Base-by-base conservation (phyloP, 2,329 filamentous ascomycete genomes). In the Amauroascus verrucosus region DNA sequence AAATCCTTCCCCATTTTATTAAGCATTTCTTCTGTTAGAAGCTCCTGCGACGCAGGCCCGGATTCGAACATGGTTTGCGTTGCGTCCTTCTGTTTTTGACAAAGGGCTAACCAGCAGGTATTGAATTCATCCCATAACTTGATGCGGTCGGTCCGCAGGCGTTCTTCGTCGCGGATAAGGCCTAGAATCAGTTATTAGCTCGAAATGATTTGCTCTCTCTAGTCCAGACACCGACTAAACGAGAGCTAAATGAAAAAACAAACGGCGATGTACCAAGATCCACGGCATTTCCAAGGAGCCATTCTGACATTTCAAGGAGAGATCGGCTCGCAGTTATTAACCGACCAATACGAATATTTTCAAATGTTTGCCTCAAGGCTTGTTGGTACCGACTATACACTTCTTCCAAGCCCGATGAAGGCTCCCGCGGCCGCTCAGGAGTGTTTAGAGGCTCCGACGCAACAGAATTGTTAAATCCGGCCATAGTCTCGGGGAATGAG, bases 51-150 rank as follows among this genome's bases (percentile, higher is more conserved):
- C 54, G 79, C 76, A 58, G 79, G 75, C 16, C 78, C 78, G 0
- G 78, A 78, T 49, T 77, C 75, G 63, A 85, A 75, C 67, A 80
- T 70, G 44, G 78, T 71, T 54, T 80, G 73, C 1, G 79, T 76
- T 67, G 90, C 72, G 52, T 95, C 85, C 64, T 86, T 88, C 66
- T 97, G 90, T 60, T 82, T 86, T 65, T 93, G 88, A 48, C 90
- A 81, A 6, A 93, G 74, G 3, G 84, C 80, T 35, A 96, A 78
- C 91, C 91, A 97, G 55, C 87, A 89, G 55, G 88, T 79, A 69
- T 98, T 97, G 73, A 97, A 95, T 61, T 96, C 86, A 62, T 86
- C 83, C 93, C 93, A 98, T 6, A 97, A 74, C 64, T 84, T 84
- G 59, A 95, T 79, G 53, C 89, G 83, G 61, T 93, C 84, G 53